Base-by-base conservation (phyloP, 1,139 yeast genomes). In the Diutina pseudorugosa region DNA sequence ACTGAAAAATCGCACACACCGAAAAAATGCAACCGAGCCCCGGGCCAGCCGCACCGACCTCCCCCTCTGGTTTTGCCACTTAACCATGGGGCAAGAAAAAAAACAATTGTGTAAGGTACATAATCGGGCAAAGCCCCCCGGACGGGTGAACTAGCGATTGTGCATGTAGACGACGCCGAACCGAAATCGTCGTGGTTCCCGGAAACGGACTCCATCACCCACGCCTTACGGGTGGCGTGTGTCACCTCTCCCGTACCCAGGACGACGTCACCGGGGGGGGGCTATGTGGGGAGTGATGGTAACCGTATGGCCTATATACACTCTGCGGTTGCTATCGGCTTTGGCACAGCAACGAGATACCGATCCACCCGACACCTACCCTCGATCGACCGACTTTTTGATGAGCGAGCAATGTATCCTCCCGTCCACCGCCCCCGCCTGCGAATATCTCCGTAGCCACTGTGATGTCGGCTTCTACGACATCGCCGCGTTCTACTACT, bases 401-500 rank as follows among this genome's bases (percentile, higher is more conserved):
- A 41, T 50, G 41, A 21, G 41, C 41, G 40, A 25, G 11, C 33
- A 21, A 41, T 43, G 43, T 40, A 12, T 42, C n/a, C 23, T 50
- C n/a, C 53, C 53, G 3, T 36, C 41, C 25, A 36, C 53, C 30
- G 8, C 23, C 25, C 19, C 54, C n/a, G 14, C 45, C 36, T 70
- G 75, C 54, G 48, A 55, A 5, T 59, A 57, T 41, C 59, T 70
- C 40, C 52, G 52, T 20, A 16, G 53, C n/a, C 52, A 62, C 20
- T 70, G 75, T 55, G 63, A 66, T 55, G 16, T 54, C 1, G 18
- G 52, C 3, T 70, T 68, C 57, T 71, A 61, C 53, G 55, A 54
- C 43, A 54, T 69, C 3, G 68, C 73, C 7, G 57, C 53, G 30
- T 53, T 56, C 49, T 68, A 64, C 55, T 70, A 65, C 55, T 70